Evolutionary conservation across 129 eudicot genomes (phyloP).

Genomic region (Flaveria trinervia): DNA sequence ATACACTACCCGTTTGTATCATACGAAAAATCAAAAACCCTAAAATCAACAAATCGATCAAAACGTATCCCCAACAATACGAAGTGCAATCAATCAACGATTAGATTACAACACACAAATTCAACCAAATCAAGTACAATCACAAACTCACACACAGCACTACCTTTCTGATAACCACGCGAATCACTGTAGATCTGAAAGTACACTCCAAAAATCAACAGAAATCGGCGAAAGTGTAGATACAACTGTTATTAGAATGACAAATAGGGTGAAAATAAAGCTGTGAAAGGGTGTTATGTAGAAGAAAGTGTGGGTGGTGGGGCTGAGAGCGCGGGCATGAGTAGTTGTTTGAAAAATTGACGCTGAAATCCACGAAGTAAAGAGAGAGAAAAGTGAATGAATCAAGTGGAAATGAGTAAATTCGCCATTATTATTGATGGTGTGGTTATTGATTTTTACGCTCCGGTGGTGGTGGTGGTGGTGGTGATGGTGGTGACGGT

Average conservation of each 20-base stretch:
- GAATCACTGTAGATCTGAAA: conserved; percentile 23
- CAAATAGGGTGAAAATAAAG: not conserved
- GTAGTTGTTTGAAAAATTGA: conserved; percentile 39
- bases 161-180: conserved; percentile 26
- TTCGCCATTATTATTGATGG: conserved; percentile 5
- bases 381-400: not conserved
- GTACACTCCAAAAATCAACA: not conserved
- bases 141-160: not conserved
- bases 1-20: not conserved
- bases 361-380: conserved; percentile 44
- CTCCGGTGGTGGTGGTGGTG: conserved; percentile 27
- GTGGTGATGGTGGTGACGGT: not conserved
- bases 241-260: not conserved
- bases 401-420: not conserved
- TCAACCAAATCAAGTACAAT: not conserved
- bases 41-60: not conserved
- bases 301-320: conserved; percentile 34
- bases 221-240: not conserved
- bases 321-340: conserved; percentile 47
- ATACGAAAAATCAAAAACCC: not conserved
- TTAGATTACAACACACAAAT: not conserved
- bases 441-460: conserved; percentile 34
- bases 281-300: not conserved
- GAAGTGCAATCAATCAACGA: not conserved
- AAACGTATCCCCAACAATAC: not conserved